A percentile compares a stretch with the other conserved stretches of the same genome.
Evolutionary conservation across 2,329 filamentous ascomycete species (phyloP).

Genomic region (Sclerotinia trifoliorum): DNA sequence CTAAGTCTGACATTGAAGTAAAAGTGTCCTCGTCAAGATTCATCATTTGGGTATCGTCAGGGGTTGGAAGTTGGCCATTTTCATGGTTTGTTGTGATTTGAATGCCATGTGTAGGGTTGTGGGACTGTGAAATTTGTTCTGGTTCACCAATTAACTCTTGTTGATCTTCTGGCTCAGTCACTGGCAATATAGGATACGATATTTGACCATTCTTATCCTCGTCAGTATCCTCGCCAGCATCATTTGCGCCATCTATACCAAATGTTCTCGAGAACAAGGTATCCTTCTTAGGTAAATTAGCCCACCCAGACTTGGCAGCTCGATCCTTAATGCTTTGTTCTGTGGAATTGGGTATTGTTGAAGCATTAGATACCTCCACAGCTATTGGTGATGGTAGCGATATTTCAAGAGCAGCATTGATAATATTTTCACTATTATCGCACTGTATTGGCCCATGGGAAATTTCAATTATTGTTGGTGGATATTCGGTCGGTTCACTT

Average conservation of each 20-base stretch:
- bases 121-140: background rate
- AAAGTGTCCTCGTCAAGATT: background rate
- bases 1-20: conserved; percentile 15
- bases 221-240: conserved; percentile 13
- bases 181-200: background rate
- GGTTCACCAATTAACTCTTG: background rate
- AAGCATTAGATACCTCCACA: background rate
- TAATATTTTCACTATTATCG: background rate
- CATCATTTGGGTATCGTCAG: conserved; percentile 18
- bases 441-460: background rate
- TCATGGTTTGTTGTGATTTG: background rate
- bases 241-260: conserved; percentile 19
- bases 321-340: conserved; percentile 4
- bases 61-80: conserved; percentile 16
- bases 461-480: background rate
- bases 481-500: background rate
- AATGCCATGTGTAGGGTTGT: background rate
- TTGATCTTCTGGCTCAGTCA: background rate
- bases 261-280: conserved; percentile 17
- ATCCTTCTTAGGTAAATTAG: background rate
- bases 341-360: background rate
- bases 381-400: background rate
- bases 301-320: conserved; percentile 18
- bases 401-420: background rate
- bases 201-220: background rate